Conservation (phyloP, 139 green algal genomes). For the Chlamydomonas incerta region DNA sequence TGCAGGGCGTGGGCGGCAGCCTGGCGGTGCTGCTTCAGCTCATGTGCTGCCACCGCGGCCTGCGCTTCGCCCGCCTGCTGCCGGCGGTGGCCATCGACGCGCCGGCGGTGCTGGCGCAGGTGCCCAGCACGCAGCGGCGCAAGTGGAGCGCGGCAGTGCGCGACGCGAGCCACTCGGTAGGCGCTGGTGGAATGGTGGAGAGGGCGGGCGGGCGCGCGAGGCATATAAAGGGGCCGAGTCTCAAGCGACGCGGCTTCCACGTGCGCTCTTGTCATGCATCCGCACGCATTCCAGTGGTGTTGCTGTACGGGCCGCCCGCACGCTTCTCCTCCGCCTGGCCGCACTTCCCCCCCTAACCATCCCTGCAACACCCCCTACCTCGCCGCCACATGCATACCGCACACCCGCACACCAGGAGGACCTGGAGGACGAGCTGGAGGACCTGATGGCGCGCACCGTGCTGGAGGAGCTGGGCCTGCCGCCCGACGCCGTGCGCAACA, state of each 20-base stretch:
- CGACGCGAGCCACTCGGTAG: no score
- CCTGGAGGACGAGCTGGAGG: slow-evolving; percentile 47
- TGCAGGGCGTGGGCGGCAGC: slow-evolving; percentile 43
- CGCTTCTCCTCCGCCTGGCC: no score
- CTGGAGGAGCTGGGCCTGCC: slow-evolving; percentile 53
- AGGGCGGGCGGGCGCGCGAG: no score
- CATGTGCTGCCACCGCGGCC: slow-evolving; percentile 9
- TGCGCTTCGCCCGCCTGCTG: slow-evolving; percentile 27
- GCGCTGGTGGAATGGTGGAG: no score
- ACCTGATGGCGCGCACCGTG: slow-evolving; percentile 43
- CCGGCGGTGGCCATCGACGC: slow-evolving; percentile 24
- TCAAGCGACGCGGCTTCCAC: no score
- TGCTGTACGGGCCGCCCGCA: no score
- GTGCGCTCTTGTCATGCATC: no score
- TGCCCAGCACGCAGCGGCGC: background rate
- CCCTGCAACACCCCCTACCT: no score
- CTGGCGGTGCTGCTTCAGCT: slow-evolving; percentile 49
- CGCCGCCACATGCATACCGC: no score
- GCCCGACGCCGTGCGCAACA: slow-evolving; percentile 51
- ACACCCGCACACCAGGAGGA: slow-evolving; percentile 1
- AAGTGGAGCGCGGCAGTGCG: background rate
- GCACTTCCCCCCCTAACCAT: no score
- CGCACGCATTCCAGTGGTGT: no score
- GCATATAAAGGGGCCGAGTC: no score
- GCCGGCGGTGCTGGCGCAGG: slow-evolving; percentile 23